Base-by-base conservation (phyloP, 2,329 filamentous ascomycete genomes). In the Didymella pinodella region DNA sequence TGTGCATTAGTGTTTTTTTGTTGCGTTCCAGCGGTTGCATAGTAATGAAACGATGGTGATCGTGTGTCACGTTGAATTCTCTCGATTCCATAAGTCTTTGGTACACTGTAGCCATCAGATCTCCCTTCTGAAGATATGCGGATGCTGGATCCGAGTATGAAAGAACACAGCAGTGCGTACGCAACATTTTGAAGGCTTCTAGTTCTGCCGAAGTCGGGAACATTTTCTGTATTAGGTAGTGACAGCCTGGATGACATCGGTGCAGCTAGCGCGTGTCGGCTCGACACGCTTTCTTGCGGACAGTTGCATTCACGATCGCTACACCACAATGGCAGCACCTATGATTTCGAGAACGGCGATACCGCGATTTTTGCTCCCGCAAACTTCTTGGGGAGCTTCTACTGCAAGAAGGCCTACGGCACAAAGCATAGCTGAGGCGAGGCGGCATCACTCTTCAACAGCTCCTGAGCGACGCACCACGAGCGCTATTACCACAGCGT, bases 351-450 rank as follows among this genome's bases (percentile, higher is more conserved):
- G 67, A 47, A 67, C 68, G 25, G 67, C 68, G 40, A 70, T 79
- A 53, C 74, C 77, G 53, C 77, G 77, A 46, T 75, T 78, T 36
- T 64, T 79, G n/a, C 53, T 78, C 2, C 77, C 77, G 6, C 74
- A 68, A 44, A 65, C 75, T 25, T 74, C 76, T 36, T 77, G 75
- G 75, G 69, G 71, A 18, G 49, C 68, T 11, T 72, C 68, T 50
- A 61, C 5, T 5, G 11, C 65, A 16, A 54, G 73, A 14, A 65
- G 67, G 22, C 73, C 71, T 12, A 47, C 57, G 43, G 52, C 54
- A 25, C 57, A 64, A 38, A 53, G 60, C 20, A 43, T 57, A 48
- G 34, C 64, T 6, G 63, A 66, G 48, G 58, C 64, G 38, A 58
- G 64, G 60, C 67, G 63, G 26, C 62, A 64, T 55, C 54, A 56